Base-by-base conservation (phyloP, 805 yeast species). In the Candida taoyuanica region DNA sequence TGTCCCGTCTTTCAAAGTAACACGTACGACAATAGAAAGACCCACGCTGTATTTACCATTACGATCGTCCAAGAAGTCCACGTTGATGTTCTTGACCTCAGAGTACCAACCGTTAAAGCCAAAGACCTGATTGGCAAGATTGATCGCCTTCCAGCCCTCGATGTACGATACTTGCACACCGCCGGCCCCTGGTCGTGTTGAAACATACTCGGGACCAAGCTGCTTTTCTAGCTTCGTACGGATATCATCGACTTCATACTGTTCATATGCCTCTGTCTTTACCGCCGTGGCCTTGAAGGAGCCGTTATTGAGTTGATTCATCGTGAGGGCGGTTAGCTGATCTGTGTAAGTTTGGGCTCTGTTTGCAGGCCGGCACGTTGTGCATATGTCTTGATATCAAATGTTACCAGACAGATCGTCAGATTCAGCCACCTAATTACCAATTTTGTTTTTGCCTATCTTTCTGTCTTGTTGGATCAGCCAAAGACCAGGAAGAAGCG, bases 21-120 rank as follows among this genome's bases (percentile, higher is more conserved):
- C 83, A 19, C 94, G 64, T 2, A 85, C 86, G n/a, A 66, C 74
- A 7, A 81, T 82, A 2, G 87, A 78, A 9, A 85, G 63, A 1
- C 93, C 93, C 57, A 85, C 65, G 18, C 77, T 71, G 43, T 66
- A 73, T 33, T 74, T 67, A 6, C 79, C 78, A 27, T 74, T 74
- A 29, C 69, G 70, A 25, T 76, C 77, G 52, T 85, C 95, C 32
- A 82, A 64, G 49, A 73, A 85, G 55, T 85, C 94, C 14, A 84
- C 81, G 20, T 73, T 77, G 13, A 78, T 72, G 30, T 68, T 69
- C 42, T 75, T 74, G 5, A 85, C 71, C 50, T 84, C 91, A 0
- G 88, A 78, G 47, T 71, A 68, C 95, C 95, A 85, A 1, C 93
- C 93, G 53, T 83, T 78, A 50, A 81, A 84, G 0, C 94, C 94